phyloP scores from a whole-genome alignment of 345 rosid genomes.

The Stellera chamaejasme region DNA sequence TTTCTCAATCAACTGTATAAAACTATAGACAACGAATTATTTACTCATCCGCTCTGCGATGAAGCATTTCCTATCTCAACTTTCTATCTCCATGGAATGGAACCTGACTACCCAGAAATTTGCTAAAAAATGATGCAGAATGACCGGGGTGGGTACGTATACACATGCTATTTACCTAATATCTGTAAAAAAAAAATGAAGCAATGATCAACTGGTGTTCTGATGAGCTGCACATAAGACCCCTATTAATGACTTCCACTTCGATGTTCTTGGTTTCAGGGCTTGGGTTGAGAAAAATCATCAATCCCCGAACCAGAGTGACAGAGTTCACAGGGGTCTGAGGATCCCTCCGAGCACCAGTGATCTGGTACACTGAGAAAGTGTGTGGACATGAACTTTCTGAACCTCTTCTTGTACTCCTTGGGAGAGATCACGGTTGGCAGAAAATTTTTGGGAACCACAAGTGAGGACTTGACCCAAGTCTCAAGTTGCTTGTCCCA shows the following conservation, averaged over 20 bases:
- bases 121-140: slow-evolving; percentile 47
- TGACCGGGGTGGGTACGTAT: slow-evolving; percentile 36
- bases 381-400: slow-evolving; percentile 82
- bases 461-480: slow-evolving; percentile 92
- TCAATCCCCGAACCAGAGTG: slow-evolving; percentile 14
- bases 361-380: slow-evolving; percentile 84
- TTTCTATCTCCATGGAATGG: not conserved
- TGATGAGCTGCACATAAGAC: slow-evolving; percentile 3
- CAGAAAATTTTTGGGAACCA: slow-evolving; percentile 64
- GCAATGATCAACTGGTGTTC: not conserved
- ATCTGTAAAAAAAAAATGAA: slow-evolving; percentile 4
- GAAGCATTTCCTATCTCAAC: slow-evolving; percentile 10
- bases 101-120: slow-evolving; percentile 33
- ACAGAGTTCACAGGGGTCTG: slow-evolving; percentile 33
- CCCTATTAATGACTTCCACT: slow-evolving; percentile 12
- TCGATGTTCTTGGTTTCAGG: not conserved
- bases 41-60: not conserved
- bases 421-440: slow-evolving; percentile 90
- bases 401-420: slow-evolving; percentile 91
- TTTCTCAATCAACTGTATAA: slow-evolving; percentile 23
- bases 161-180: slow-evolving; percentile 16
- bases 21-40: slow-evolving; percentile 5
- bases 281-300: slow-evolving; percentile 15
- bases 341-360: slow-evolving; percentile 56
- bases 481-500: slow-evolving; percentile 98